Evolutionary conservation across 345 rosid genomes (phyloP), one percentile per base, ranked within the genome.

Genomic region (Moringa oleifera): DNA sequence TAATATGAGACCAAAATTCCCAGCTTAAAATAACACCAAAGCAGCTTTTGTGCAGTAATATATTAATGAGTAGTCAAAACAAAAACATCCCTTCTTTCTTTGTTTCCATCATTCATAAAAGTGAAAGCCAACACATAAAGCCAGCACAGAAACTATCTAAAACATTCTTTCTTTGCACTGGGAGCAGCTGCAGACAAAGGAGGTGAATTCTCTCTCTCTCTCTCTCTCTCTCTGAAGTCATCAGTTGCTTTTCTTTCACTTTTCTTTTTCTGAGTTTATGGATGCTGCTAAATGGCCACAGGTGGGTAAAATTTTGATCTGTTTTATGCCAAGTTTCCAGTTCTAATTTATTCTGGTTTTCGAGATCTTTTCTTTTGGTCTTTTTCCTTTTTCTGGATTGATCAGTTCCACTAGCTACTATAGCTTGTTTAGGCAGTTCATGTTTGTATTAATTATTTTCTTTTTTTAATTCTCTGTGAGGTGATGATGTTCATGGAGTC

Each of bases 131-230:
- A 64, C 82, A 57, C 85, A 77, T 75, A 76, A 78, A 75, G 80
- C 79, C 73, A 78, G 53, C 59, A 66, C 24, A 66, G 63, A 73
- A 73, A 62, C 80, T 58, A 68, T 66, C 83, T 73, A 71, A 78
- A 73, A 78, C 83, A 81, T 78, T 76, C 83, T 71, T 74, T 81
- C 81, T 71, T n/a, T 67, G 72, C 80, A 60, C 77, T 62, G 66
- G 65, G 72, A 71, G 71, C 80, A 68, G 82, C 79, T 71, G 66
- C 80, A 69, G 79, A 78, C 78, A 75, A 75, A 73, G 73, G 73
- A 73, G 80, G 67, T 70, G 78, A 80, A 70, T 59, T 70, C 69
- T 61, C 71, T 73, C 20, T 62, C 51, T 61, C 47, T 55, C 63
- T 64, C 52, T 53, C 55, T 70, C 78, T 70, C 78, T 74, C 75